phyloP scores from a whole-genome alignment of 441 rosid species.

The Lepidium campestre region DNA sequence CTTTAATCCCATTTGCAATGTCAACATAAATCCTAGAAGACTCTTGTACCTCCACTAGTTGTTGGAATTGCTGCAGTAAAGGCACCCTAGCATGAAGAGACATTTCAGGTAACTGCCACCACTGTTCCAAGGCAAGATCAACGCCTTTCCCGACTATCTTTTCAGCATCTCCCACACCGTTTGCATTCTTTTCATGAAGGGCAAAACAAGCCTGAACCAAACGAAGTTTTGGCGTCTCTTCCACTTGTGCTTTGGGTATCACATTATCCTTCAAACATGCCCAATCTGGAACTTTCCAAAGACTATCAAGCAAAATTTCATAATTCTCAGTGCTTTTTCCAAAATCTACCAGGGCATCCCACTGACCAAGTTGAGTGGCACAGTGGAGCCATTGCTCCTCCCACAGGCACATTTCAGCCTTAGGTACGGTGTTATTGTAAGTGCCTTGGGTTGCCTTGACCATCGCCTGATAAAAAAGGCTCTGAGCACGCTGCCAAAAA shows the following conservation, averaged over 20 bases:
- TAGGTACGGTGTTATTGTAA: constrained; percentile 86
- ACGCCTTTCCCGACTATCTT: constrained; percentile 83
- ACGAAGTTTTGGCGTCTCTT: constrained; percentile 94
- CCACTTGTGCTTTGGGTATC: constrained; percentile 94
- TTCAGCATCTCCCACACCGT: constrained; percentile 84
- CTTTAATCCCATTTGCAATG: constrained; percentile 83
- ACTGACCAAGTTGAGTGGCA: constrained; percentile 91
- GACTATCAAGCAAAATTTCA: constrained; percentile 89
- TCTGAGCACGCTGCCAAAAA: constrained; percentile 93
- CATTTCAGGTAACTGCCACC: constrained; percentile 99
- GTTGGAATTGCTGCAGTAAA: constrained; percentile 95
- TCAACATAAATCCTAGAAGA: constrained; percentile 81
- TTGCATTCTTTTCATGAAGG: constrained; percentile 80
- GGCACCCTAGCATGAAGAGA: constrained; percentile 92
- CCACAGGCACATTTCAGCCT: constrained; percentile 99
- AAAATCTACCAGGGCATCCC: constrained; percentile 95
- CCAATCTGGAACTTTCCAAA: constrained; percentile 99
- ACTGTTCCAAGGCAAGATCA: constrained; percentile 90
- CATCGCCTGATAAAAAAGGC: constrained; percentile 95
- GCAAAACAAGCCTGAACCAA: constrained; percentile 86
- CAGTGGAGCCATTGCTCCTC: constrained; percentile 99
- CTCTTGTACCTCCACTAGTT: constrained; percentile 97
- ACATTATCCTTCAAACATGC: constrained; percentile 89
- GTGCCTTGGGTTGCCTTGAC: constrained; percentile 98
- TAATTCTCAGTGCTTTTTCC: constrained; percentile 91